Evolutionary conservation across 352 stramenopile species (phyloP), one percentile per base, ranked within the genome.

Genomic region (Saprolegnia parasitica): DNA sequence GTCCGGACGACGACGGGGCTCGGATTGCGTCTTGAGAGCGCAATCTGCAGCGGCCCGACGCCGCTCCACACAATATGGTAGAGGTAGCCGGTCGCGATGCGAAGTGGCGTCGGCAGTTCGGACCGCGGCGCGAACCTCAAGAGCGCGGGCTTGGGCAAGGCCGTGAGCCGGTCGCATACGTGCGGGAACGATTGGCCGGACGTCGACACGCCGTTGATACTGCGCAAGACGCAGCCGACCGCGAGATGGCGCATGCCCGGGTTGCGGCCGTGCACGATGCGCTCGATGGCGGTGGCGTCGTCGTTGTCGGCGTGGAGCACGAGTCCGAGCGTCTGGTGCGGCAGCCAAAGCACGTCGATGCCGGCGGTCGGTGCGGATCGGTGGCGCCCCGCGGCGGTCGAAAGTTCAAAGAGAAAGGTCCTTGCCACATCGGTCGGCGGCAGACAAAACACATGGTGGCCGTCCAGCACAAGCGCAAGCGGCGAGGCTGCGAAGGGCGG

Each of bases 11-110:
- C 13, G 10, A 49, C 13, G 42, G 42, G 42, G 18, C 11, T 49
- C 42, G 13, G 13, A 3, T 11, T 5, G 18, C 56, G 35, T 10
- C 23, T 13, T 6, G 8, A 39, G 20, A 67, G 45, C 16, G 58
- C 37, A 1, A 67, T 21, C 9, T 42, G 21, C 5, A 67, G 58
- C 23, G n/a, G n/a, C 29, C 40, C 58, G 3, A 11, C 58, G 58
- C 54, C 58, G 42, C 42, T 49, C 58, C 58, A 67, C 21, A 67
- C 45, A 2, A 94, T 81, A 64, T 96, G 88, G 26, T 94, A 76
- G 39, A 94, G 72, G 35, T 81, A 91, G 18, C 42, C 42, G 42
- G 1, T 49, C 13, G 42, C 11, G 42, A 49, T 15, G 13, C 11
- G 42, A 15, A n/a, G 42, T n/a, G 18, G 42, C 13, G 42, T 15